Conservation (phyloP, 23 red algal species). For the Gracilaria domingensis region DNA sequence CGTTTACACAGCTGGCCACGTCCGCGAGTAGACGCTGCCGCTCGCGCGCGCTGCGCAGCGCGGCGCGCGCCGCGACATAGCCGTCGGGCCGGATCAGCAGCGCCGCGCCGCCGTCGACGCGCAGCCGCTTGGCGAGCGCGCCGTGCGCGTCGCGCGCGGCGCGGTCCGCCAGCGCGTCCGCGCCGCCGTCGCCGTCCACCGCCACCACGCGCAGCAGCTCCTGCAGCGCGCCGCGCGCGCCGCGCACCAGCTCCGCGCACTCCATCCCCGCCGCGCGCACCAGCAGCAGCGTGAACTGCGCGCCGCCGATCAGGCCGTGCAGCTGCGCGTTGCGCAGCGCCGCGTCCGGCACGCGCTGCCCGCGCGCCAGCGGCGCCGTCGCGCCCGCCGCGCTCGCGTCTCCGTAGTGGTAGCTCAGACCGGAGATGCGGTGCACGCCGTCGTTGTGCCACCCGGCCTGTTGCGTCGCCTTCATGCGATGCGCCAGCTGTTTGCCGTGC, state of each 20-base stretch:
- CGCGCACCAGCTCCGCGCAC: not conserved
- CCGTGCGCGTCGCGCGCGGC: no score
- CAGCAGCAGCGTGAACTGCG: constrained; percentile 19
- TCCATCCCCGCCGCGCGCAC: not conserved
- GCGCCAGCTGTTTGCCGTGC: not conserved
- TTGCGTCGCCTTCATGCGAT: not conserved
- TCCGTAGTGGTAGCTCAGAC: constrained; percentile 7
- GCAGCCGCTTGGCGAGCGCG: no score
- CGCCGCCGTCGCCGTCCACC: no score
- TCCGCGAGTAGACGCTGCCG: no score
- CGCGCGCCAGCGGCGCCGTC: not conserved
- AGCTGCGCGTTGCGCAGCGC: not conserved
- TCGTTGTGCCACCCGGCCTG: not conserved
- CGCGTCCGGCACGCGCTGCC: not conserved
- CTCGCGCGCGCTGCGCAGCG: no score
- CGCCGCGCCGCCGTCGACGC: no score
- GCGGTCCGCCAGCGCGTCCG: no score
- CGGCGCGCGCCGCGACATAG: no score
- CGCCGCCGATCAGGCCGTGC: not conserved
- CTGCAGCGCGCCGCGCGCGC: not conserved
- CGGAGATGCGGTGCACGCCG: not conserved
- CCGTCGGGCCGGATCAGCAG: no score
- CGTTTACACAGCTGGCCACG: no score
- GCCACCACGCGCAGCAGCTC: not conserved
- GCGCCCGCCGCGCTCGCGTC: no score